Conservation (phyloP, 1,284 basidiomycete genomes). For the Melampsora larici-populina region DNA sequence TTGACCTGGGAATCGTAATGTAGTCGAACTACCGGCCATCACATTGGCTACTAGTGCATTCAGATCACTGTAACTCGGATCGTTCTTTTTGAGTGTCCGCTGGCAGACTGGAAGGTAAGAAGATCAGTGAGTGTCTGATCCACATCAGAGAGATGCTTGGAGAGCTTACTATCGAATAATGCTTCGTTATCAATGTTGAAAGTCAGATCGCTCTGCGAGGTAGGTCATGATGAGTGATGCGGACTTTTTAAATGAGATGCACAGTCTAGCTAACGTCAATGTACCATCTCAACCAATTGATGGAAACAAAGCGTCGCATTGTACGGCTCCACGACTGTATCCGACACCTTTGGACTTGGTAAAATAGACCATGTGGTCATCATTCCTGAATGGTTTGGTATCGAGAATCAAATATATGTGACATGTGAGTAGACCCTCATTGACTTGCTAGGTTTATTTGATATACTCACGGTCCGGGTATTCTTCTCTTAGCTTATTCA, state of each 20-base stretch:
- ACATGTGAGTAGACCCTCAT: slow-evolving; percentile 50
- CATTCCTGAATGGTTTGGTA: slow-evolving; percentile 32
- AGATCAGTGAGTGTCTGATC: neutral
- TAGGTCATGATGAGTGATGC: neutral
- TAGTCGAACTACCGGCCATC: slow-evolving; percentile 44
- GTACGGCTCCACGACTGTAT: slow-evolving; percentile 55
- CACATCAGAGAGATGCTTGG: neutral
- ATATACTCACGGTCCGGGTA: slow-evolving; percentile 53
- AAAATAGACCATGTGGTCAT: slow-evolving; percentile 44
- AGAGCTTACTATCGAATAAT: slow-evolving; percentile 41
- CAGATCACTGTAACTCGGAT: slow-evolving; percentile 40
- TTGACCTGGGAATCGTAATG: slow-evolving; percentile 57
- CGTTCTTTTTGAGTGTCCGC: slow-evolving; percentile 41
- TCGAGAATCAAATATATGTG: neutral
- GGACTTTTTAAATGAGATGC: neutral
- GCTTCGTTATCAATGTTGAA: slow-evolving; percentile 48
- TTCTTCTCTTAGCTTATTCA: slow-evolving; percentile 54
- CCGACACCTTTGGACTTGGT: slow-evolving; percentile 49
- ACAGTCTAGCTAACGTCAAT: neutral
- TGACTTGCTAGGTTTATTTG: slow-evolving; percentile 51
- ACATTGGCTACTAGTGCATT: slow-evolving; percentile 42
- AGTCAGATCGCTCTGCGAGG: slow-evolving; percentile 51
- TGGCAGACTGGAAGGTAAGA: slow-evolving; percentile 29
- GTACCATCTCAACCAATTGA: slow-evolving; percentile 53
- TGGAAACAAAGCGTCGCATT: slow-evolving; percentile 55